Base-by-base conservation (phyloP, 1,139 yeast genomes). In the Yamadazyma jaroonii region DNA sequence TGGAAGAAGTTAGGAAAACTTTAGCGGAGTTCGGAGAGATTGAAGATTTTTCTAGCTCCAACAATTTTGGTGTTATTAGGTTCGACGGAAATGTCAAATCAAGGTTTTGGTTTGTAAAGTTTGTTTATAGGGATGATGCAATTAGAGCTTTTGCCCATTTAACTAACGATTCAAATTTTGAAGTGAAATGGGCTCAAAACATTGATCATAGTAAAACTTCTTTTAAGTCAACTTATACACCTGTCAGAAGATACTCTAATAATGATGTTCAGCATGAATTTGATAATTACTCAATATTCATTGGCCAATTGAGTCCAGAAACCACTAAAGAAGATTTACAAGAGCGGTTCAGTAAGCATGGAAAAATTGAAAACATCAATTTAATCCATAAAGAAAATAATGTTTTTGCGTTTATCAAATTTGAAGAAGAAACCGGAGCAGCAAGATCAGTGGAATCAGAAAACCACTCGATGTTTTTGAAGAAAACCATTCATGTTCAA, bases 111-210 rank as follows among this genome's bases (percentile, higher is more conserved):
- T 87, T 83, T 53, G 77, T 84, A 44, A 84, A 86, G 51, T 89
- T 81, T 63, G 88, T 79, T 1, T 88, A 77, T 54, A 77, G 97
- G 35, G 95, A 87, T 56, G 97, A 90, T 59, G 97, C 97, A 2
- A 86, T 88, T 35, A 73, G 83, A 50, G 95, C 96, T 0, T 89
- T 79, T 66, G 90, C 94, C 1, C 75, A 72, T 49, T 68, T 85
- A 43, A 74, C 84, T 43, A 70, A 76, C 26, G 70, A 75, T 33
- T 61, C 69, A 2, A 57, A 61, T 20, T 80, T 79, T 72, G 61
- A 64, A 27, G 85, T 83, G 29, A 88, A 84, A 50, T 87, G 96
- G 96, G 88, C 94, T 0, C 90, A 85, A 60, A 88, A 88, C 54
- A 70, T 85, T 33, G 86, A 79, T 37, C 46, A 41, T 31, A 36